Percentiles rank a stretch among this genome's conserved stretches.
phyloP scores from a whole-genome alignment of 2,329 filamentous ascomycete genomes.

The Sporothrix euskadiensis region DNA sequence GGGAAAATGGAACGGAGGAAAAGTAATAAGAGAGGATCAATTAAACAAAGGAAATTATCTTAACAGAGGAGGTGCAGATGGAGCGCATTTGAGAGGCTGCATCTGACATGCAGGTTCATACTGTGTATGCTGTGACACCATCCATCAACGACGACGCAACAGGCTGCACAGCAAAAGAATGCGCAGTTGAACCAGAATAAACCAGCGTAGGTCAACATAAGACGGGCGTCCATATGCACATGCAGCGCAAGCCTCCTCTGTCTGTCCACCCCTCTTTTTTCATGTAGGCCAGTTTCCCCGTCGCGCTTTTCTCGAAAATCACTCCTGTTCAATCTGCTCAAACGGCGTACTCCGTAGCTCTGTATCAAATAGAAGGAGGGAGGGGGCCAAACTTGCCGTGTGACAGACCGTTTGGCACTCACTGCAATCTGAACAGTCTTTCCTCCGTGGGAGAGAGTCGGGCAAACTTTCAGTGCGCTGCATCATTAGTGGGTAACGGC shows the following conservation, averaged over 20 bases:
- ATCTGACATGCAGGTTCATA: slow-evolving; percentile 13
- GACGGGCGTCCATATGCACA: not conserved
- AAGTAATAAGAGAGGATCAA: not conserved
- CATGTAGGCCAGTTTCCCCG: not conserved
- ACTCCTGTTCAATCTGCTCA: not conserved
- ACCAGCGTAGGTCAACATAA: not conserved
- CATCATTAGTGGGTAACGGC: slow-evolving; percentile 1
- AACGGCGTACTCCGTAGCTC: not conserved
- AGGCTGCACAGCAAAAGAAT: not conserved
- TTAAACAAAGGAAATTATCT: not conserved
- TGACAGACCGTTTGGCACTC: not conserved
- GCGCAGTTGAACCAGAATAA: not conserved
- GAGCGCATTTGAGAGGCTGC: slow-evolving; percentile 15
- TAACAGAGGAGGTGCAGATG: not conserved
- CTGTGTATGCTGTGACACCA: slow-evolving; percentile 21
- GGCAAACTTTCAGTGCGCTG: slow-evolving; percentile 10
- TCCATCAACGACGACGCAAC: slow-evolving; percentile 1
- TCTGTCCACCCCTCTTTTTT: not conserved
- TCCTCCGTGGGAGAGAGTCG: not conserved
- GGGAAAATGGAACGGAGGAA: not conserved
- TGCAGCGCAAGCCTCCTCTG: slow-evolving; percentile 5
- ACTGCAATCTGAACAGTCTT: not conserved
- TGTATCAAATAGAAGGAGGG: not conserved
- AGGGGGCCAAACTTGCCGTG: not conserved
- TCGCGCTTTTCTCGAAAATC: not conserved